These are phyloP conservation scores for Phanerodontia chrysosporium DNA, from an alignment of 768 basidiomycete species.

Conservation along the genomic window DNA sequence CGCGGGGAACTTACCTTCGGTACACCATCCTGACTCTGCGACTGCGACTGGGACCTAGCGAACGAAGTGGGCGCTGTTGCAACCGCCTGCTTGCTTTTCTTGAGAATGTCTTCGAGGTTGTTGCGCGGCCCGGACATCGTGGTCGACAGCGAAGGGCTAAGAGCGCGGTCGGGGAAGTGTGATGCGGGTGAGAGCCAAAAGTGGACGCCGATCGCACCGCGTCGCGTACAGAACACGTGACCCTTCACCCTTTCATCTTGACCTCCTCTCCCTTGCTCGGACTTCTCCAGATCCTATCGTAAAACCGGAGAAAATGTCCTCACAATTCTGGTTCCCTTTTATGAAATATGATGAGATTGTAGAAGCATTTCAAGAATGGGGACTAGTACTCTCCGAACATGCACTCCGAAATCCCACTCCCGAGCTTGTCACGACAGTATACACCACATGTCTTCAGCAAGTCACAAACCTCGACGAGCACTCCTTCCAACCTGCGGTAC, in stretches of 20 bases:
- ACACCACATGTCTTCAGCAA: slow-evolving; percentile 67
- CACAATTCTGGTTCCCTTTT: slow-evolving; percentile 57
- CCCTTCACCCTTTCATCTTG: background rate
- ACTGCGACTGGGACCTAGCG: background rate
- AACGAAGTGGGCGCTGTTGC: slow-evolving; percentile 45
- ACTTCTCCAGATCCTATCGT: background rate
- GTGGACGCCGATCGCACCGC: background rate
- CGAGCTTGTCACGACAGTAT: slow-evolving; percentile 70
- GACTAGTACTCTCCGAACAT: slow-evolving; percentile 58
- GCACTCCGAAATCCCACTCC: slow-evolving; percentile 64
- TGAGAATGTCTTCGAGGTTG: slow-evolving; percentile 39
- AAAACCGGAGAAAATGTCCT: slow-evolving; percentile 12
- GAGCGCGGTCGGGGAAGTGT: background rate
- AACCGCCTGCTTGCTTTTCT: slow-evolving; percentile 12
- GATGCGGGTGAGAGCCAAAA: background rate
- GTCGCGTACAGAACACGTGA: slow-evolving; percentile 6
- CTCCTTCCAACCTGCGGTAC: slow-evolving; percentile 52
- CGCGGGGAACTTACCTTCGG: slow-evolving; percentile 2
- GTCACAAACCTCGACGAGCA: slow-evolving; percentile 62
- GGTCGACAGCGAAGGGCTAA: background rate
- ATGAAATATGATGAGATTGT: slow-evolving; percentile 65
- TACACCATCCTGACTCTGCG: background rate
- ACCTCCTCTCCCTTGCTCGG: background rate
- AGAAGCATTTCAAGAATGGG: slow-evolving; percentile 62
- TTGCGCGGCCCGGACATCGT: slow-evolving; percentile 24